phyloP scores from a whole-genome alignment of 176 grass and related monocot genomes.

The Thinopyrum elongatum region DNA sequence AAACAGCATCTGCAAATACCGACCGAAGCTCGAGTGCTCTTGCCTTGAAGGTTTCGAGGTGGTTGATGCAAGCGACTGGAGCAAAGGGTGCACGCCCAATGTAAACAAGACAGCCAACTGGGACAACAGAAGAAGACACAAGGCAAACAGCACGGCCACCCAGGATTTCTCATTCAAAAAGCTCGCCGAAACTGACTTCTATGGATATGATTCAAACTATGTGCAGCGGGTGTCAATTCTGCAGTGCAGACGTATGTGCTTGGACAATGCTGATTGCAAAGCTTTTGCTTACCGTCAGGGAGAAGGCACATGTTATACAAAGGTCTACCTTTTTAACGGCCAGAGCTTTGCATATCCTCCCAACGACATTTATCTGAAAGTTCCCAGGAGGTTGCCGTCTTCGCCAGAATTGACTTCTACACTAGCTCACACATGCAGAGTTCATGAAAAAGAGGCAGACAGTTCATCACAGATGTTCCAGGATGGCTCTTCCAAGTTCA shows the following conservation, averaged over 20 bases:
- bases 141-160: background rate
- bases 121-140: background rate
- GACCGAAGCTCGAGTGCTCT: background rate
- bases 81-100: slow-evolving; percentile 50
- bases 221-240: accelerated
- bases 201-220: slow-evolving; percentile 38
- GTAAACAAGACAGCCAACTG: background rate
- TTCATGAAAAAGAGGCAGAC: slow-evolving; percentile 19
- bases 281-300: slow-evolving; percentile 46
- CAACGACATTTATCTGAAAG: slow-evolving; percentile 46
- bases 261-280: slow-evolving; percentile 13
- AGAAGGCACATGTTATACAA: slow-evolving; percentile 27
- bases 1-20: slow-evolving; percentile 53
- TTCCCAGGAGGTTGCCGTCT: background rate
- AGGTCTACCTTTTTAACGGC: slow-evolving; percentile 52
- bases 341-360: slow-evolving; percentile 1
- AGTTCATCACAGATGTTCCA: background rate
- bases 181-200: slow-evolving; percentile 35
- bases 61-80: slow-evolving; percentile 43
- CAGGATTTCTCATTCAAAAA: slow-evolving; percentile 13
- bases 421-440: slow-evolving; percentile 7
- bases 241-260: slow-evolving; percentile 34
- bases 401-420: background rate
- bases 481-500: background rate
- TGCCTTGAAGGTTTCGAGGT: slow-evolving; percentile 56